Evolutionary conservation across 108 stramenopile species (phyloP).

Genomic region (Skeletonema potamos): DNA sequence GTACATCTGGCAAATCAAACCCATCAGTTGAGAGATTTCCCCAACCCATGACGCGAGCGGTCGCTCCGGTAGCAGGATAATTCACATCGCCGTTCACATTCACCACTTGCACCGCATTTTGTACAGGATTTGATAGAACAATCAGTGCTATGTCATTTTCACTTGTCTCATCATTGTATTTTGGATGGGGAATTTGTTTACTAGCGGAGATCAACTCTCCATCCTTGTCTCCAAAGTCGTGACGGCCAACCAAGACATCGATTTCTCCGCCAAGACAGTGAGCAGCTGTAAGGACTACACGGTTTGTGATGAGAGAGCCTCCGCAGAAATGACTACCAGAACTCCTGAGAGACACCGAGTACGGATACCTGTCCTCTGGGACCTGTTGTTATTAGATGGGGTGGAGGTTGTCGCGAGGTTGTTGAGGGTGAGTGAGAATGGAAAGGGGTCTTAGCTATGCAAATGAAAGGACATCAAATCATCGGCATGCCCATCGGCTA

Average conservation of each 20-base stretch:
- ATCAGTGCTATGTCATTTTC: not conserved
- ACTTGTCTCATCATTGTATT: not conserved
- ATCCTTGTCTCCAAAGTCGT: constrained; percentile 4
- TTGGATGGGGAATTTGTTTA: constrained; percentile 7
- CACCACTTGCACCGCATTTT: not conserved
- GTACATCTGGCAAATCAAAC: constrained; percentile 5
- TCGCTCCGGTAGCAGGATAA: not conserved
- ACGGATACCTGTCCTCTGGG: not conserved
- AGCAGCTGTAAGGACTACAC: constrained; percentile 42
- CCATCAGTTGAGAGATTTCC: constrained; percentile 9
- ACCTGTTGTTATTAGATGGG: not conserved
- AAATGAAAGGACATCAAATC: not conserved
- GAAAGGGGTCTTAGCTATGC: not conserved
- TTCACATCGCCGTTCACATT: constrained; percentile 3
- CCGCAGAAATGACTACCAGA: not conserved
- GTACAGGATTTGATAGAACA: constrained; percentile 2
- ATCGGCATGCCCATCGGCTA: not conserved
- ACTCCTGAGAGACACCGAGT: constrained; percentile 6
- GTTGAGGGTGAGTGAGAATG: not conserved
- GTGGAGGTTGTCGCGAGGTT: not conserved
- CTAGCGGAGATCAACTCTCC: constrained; percentile 17
- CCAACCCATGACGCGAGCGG: constrained; percentile 16
- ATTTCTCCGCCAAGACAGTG: constrained; percentile 40
- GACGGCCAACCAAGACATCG: constrained; percentile 22
- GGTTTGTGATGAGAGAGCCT: constrained; percentile 28